Conservation (phyloP, 2,329 filamentous ascomycete genomes). For the Cercospora zeina region DNA sequence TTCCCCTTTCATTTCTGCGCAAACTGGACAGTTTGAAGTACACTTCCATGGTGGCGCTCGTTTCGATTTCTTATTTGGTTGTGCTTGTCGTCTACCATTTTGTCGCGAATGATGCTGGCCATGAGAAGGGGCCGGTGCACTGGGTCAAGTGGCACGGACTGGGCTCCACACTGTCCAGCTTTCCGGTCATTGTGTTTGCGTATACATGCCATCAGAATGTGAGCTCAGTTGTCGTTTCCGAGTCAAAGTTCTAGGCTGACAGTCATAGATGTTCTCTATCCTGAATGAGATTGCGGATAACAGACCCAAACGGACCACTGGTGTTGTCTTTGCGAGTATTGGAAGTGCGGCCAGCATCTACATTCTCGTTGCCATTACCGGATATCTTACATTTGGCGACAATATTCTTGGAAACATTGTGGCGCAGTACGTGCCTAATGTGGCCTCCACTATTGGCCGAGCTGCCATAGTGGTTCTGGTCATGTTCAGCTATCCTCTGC, state of each 20-base stretch:
- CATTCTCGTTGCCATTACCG: constrained; percentile 87
- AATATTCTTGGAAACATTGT: constrained; percentile 90
- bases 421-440: constrained; percentile 77
- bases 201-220: constrained; percentile 99
- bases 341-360: constrained; percentile 86
- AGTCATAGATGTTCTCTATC: constrained; percentile 88
- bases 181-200: constrained; percentile 97
- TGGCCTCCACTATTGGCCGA: constrained; percentile 86
- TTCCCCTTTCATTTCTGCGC: constrained; percentile 88
- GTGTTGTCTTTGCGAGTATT: constrained; percentile 79
- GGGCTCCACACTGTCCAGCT: constrained; percentile 74
- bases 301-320: constrained; percentile 73
- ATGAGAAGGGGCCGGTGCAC: constrained; percentile 71
- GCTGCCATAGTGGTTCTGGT: constrained; percentile 94
- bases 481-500: constrained; percentile 92
- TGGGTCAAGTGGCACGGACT: constrained; percentile 77
- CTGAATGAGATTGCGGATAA: constrained; percentile 90
- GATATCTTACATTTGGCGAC: constrained; percentile 93
- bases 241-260: constrained; percentile 18
- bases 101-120: constrained; percentile 70
- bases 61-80: constrained; percentile 92
- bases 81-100: constrained; percentile 93
- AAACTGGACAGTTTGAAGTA: constrained; percentile 95
- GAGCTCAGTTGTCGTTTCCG: constrained; percentile 37
- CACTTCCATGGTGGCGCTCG: constrained; percentile 84